Conservation (phyloP, 441 rosid genomes). For the Metrosideros polymorpha region DNA sequence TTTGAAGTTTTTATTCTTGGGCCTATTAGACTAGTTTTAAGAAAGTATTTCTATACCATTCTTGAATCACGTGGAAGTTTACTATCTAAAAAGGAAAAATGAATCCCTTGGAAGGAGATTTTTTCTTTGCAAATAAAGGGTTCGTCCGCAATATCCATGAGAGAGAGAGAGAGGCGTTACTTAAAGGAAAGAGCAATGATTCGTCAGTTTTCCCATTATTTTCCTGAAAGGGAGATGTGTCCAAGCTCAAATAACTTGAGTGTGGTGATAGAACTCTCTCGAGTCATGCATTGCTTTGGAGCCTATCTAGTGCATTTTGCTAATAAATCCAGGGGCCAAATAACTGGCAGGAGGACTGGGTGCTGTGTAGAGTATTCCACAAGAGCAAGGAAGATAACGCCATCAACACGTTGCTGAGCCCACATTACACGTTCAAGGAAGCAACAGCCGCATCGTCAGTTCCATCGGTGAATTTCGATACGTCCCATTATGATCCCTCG, state of each 20-base stretch:
- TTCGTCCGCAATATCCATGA: not conserved
- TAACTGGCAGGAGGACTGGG: conserved; percentile 85
- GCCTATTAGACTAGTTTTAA: not conserved
- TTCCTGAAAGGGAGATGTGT: not conserved
- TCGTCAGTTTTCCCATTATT: not conserved
- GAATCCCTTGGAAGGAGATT: not conserved
- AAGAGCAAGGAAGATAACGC: conserved; percentile 40
- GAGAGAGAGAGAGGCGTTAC: not conserved
- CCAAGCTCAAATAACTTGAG: not conserved
- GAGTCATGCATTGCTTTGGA: not conserved
- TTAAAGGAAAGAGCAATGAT: not conserved
- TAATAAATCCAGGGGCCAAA: not conserved
- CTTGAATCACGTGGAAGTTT: not conserved
- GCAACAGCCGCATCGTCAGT: conserved; percentile 7
- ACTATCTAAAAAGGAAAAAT: not conserved
- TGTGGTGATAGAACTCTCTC: not conserved
- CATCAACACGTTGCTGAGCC: conserved; percentile 4
- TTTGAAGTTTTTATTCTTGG: not conserved
- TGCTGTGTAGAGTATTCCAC: conserved; percentile 79
- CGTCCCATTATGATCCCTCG: not conserved
- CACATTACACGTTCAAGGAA: conserved; percentile 22
- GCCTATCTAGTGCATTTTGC: not conserved
- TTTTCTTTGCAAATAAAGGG: not conserved
- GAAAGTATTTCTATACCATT: not conserved
- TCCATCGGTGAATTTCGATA: not conserved